Evolutionary conservation across 371 early-diverging fungal genomes (phyloP).

Genomic region (Rhizopus microsporus): DNA sequence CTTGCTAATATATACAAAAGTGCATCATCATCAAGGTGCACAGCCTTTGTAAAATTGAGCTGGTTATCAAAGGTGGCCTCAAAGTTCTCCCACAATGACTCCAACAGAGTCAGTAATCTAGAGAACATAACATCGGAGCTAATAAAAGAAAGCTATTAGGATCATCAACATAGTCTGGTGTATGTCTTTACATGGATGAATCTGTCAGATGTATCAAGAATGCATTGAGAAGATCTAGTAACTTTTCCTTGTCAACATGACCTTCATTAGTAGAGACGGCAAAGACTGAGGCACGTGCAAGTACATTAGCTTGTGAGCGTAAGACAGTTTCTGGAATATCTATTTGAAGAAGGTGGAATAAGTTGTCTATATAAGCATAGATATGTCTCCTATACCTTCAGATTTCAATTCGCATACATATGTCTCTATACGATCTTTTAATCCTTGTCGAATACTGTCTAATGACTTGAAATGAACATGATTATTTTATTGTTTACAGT

Average conservation of each 20-base stretch:
- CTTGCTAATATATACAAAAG: slow-evolving; percentile 6
- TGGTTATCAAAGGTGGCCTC: slow-evolving; percentile 22
- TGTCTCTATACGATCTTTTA: slow-evolving; percentile 28
- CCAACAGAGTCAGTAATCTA: slow-evolving; percentile 24
- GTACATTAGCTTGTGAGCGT: slow-evolving; percentile 42
- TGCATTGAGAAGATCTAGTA: slow-evolving; percentile 13
- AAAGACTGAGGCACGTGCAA: slow-evolving; percentile 33
- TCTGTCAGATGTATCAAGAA: slow-evolving; percentile 21
- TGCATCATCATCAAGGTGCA: slow-evolving; percentile 7
- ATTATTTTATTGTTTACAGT: neutral
- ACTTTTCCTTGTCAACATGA: slow-evolving; percentile 1
- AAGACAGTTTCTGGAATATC: slow-evolving; percentile 40
- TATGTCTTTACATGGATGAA: slow-evolving; percentile 19
- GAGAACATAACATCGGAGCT: slow-evolving; percentile 11
- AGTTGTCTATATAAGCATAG: neutral
- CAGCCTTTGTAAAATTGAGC: slow-evolving; percentile 3
- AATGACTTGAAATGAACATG: slow-evolving; percentile 7
- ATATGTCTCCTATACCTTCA: slow-evolving; percentile 9
- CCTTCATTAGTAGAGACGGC: slow-evolving; percentile 22
- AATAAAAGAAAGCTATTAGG: neutral
- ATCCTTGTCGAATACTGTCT: slow-evolving; percentile 13
- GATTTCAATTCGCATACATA: slow-evolving; percentile 28
- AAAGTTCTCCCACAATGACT: slow-evolving; percentile 35
- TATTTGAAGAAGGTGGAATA: neutral
- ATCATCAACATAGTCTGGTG: neutral